These are phyloP conservation scores for Ceratocystis papillata DNA, from an alignment of 2,329 filamentous ascomycete genomes.

Conservation along the genomic window DNA sequence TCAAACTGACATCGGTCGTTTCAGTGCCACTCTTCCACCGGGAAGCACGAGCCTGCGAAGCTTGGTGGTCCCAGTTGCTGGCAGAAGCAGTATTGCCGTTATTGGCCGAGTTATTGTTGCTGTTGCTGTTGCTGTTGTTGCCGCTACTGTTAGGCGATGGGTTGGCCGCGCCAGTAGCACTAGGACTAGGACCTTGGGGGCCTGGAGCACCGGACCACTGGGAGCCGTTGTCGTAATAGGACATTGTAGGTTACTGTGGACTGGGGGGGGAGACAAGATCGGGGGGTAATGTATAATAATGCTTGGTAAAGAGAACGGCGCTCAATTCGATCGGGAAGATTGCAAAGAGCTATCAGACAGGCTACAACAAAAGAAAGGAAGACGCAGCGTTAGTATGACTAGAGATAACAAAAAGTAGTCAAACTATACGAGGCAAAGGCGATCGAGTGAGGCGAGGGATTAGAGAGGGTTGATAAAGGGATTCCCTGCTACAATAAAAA, in stretches of 20 bases:
- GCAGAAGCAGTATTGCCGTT: neutral
- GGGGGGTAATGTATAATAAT: neutral
- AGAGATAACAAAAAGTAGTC: neutral
- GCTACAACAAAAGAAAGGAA: neutral
- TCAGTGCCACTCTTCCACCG: conserved; percentile 20
- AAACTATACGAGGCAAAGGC: neutral
- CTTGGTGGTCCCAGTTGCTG: conserved; percentile 40
- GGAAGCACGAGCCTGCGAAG: conserved; percentile 34
- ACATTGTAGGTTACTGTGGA: conserved; percentile 16
- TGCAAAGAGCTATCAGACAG: neutral
- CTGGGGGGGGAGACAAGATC: neutral
- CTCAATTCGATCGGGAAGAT: neutral
- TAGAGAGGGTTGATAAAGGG: neutral
- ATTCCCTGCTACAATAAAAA: neutral
- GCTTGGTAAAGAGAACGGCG: neutral
- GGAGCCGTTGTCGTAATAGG: conserved; percentile 24
- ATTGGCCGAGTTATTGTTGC: neutral
- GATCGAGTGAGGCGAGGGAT: neutral
- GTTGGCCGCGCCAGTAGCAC: neutral
- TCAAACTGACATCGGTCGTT: conserved; percentile 12
- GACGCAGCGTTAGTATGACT: neutral
- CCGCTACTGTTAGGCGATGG: conserved; percentile 1
- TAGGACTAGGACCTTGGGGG: conserved; percentile 17
- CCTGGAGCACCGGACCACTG: conserved; percentile 22
- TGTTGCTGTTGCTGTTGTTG: conserved; percentile 32